Evolutionary conservation across 129 eudicot genomes (phyloP), one percentile per base, ranked within the genome.

Genomic region (Pittosporum tobira): DNA sequence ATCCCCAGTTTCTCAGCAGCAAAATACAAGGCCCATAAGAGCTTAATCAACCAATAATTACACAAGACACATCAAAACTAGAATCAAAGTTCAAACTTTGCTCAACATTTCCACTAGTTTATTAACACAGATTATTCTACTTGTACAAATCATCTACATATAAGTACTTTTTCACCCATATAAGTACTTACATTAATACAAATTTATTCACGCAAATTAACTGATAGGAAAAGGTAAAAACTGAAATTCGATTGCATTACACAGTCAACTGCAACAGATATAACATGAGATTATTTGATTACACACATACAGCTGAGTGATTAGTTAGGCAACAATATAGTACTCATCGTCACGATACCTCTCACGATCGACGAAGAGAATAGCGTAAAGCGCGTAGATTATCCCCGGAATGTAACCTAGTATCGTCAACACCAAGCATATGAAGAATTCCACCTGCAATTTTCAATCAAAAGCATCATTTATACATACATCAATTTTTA

Each of bases 401-500:
- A 87, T 83, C 21, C 96, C 96, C 30, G 96, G 96, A 51, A 87
- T 34, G 59, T 83, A 87, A 1, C 96, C 96, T 28, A 83, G 51
- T 21, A 87, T 69, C 3, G 96, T 87, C 73, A 87, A 58, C 51
- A 87, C 67, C 83, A 87, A 63, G 66, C 84, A 80, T 18, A 87
- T 80, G 38, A 79, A 76, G 60, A 87, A 78, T 73, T 87, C 88
- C 48, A 73, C 75, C 88, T 83, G 85, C 69, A 67, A 79, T 18
- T 26, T 27, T 1, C 1, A 18, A 0, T 18, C 12, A 53, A 19
- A 34, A n/a, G n/a, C n/a, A n/a, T 51, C 24, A 16, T 50, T 6
- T 3, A 24, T 9, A 49, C 29, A 49, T 13, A n/a, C n/a, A n/a
- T n/a, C n/a, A n/a, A n/a, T n/a, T n/a, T n/a, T n/a, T n/a, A n/a